These are phyloP conservation scores for Tagetes patula DNA, from an alignment of 129 eudicot genomes.

Conservation along the genomic window DNA sequence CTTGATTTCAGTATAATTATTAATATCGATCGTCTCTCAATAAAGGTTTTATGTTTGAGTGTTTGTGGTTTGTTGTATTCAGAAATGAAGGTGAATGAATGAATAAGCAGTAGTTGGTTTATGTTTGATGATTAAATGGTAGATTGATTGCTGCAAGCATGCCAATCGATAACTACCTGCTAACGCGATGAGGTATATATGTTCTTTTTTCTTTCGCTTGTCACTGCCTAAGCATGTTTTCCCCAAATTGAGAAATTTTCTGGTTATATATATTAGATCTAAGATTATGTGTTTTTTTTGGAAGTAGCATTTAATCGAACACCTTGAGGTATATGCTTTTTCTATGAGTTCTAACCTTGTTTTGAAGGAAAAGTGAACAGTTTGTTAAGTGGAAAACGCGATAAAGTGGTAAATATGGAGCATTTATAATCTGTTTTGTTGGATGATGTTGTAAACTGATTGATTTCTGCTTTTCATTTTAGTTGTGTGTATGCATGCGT, in stretches of 20 bases:
- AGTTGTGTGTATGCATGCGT: not conserved
- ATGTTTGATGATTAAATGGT: constrained; percentile 8
- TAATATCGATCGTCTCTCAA: constrained; percentile 1
- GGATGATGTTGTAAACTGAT: not conserved
- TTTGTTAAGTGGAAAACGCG: not conserved
- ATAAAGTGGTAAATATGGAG: not conserved
- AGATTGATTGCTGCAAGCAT: constrained; percentile 20
- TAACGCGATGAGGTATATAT: constrained; percentile 10
- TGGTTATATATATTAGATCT: not conserved
- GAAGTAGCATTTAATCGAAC: constrained; percentile 8
- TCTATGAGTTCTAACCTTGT: not conserved
- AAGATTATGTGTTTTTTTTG: not conserved
- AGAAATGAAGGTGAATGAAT: constrained; percentile 17
- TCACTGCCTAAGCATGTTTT: not conserved
- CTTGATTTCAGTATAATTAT: constrained; percentile 23
- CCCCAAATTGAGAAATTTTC: not conserved
- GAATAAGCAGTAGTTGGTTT: not conserved
- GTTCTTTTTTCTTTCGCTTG: not conserved
- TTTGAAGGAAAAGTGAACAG: not conserved
- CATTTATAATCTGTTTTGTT: not conserved
- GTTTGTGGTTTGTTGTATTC: constrained; percentile 9
- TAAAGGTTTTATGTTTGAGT: constrained; percentile 17
- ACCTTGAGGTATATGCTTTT: not conserved
- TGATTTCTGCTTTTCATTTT: not conserved
- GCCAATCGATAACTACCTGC: constrained; percentile 18